phyloP scores from a whole-genome alignment of 176 grass and related monocot species.

The Carex parvula region DNA sequence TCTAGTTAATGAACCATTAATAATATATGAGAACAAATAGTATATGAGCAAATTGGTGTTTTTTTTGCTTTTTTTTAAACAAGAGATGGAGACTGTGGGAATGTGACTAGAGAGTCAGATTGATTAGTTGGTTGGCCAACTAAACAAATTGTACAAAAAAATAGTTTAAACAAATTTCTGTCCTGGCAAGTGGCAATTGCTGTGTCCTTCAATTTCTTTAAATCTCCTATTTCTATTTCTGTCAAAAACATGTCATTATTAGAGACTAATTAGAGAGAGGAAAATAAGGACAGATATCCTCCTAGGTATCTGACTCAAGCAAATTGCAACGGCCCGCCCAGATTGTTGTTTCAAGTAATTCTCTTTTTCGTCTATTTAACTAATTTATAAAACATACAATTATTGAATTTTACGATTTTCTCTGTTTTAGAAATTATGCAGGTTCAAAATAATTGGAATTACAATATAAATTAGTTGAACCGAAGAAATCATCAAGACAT shows the following conservation, averaged over 20 bases:
- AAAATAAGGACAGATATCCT: neutral
- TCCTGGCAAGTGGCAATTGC: neutral
- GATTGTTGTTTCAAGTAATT: too few relatives aligned
- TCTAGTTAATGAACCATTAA: slow-evolving; percentile 5
- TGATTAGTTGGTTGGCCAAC: slow-evolving; percentile 12
- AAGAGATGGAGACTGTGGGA: neutral
- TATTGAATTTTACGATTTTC: too few relatives aligned
- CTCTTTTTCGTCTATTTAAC: too few relatives aligned
- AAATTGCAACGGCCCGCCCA: too few relatives aligned
- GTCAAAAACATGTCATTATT: neutral
- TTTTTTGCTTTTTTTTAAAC: neutral
- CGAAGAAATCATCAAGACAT: too few relatives aligned
- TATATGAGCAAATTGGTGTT: neutral
- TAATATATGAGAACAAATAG: slow-evolving; percentile 2
- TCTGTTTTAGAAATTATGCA: too few relatives aligned
- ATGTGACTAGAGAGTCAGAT: neutral
- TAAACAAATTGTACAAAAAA: slow-evolving; percentile 9
- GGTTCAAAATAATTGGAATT: too few relatives aligned
- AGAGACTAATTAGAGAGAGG: neutral
- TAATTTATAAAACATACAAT: too few relatives aligned
- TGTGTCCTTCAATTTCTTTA: neutral
- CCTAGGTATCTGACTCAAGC: too few relatives aligned
- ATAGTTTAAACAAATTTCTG: neutral
- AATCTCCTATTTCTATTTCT: neutral
- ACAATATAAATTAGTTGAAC: too few relatives aligned